phyloP scores from a whole-genome alignment of 73 alveolate genomes.

The Durusdinium trenchii region DNA sequence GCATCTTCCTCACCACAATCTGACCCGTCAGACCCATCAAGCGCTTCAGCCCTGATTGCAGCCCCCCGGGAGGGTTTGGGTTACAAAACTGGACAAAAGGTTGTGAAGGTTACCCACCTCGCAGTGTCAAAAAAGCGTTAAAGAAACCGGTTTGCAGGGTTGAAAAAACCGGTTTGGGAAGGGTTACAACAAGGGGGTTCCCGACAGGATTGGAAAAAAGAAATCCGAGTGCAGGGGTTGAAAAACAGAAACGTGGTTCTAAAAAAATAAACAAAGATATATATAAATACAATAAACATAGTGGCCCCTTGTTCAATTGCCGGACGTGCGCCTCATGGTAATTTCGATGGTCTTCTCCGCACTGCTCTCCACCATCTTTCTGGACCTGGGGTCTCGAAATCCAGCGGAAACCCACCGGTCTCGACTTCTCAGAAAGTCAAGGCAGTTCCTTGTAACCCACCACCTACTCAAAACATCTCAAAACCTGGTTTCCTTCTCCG shows the following conservation, averaged over 20 bases:
- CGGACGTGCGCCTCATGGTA: conserved; percentile 90
- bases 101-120: too few species aligned
- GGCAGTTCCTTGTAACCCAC: background rate
- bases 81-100: too few species aligned
- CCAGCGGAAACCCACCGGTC: background rate
- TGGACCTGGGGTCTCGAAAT: conserved; percentile 24
- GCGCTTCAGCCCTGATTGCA: too few species aligned
- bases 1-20: too few species aligned
- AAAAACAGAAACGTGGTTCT: background rate
- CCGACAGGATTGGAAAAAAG: background rate
- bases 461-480: background rate
- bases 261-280: background rate
- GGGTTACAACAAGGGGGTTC: too few species aligned
- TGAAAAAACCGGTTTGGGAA: too few species aligned
- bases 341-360: conserved; percentile 78
- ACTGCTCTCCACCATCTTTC: conserved; percentile 91
- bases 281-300: background rate
- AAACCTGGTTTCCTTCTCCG: too few species aligned
- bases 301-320: background rate
- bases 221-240: background rate
- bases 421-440: background rate
- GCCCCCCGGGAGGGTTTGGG: too few species aligned
- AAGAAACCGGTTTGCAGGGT: too few species aligned
- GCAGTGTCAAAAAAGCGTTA: too few species aligned
- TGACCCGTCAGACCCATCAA: too few species aligned